Base-by-base conservation (phyloP, 176 grass and related monocot species). In the Triticum monococcum region DNA sequence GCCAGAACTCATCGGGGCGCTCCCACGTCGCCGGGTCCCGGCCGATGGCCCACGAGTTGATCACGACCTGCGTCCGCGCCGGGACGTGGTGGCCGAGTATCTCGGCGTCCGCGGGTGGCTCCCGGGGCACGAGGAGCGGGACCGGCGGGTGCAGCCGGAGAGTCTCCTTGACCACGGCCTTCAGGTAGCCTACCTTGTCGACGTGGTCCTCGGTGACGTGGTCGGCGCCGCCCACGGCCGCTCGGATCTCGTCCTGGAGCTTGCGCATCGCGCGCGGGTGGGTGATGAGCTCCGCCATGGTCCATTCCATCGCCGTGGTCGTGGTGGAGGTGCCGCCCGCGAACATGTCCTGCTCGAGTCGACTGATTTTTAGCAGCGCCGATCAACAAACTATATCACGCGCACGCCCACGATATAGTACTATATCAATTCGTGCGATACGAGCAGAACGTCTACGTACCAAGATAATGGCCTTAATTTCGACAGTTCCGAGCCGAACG, bases 11-110 rank as follows among this genome's bases (percentile, higher is more conserved):
- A 7, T 89, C 64, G 8, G 90, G 20, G 37, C 52, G 30, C n/a
- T 88, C 86, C 86, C 90, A 92, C 31, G 72, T 31, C 46, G 48
- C 31, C 17, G 63, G 32, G 30, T 92, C 90, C 60, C 85, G 69
- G 9, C 66, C 56, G 20, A 87, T 78, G n/a, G 62, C 63, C 75
- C 84, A 79, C 11, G 46, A 50, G 35, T 86, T 86, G 63, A 86
- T 69, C 7, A 63, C 23, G 5, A 79, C 84, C 68, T 30, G 68
- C 32, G 84, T 86, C 4, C 36, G 13, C 9, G 77, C 24, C 13
- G 84, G 40, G 37, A 86, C 24, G 31, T 28, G 46, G 85, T 81
- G 62, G 1, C 68, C 85, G 20, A 80, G 40, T 12, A 87, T 14
- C 37, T 72, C 17, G 43, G 70, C 40, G 38, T 88, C 82, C 46